Conservation (phyloP, 768 basidiomycete genomes). For the Boletus subcaerulescens region DNA sequence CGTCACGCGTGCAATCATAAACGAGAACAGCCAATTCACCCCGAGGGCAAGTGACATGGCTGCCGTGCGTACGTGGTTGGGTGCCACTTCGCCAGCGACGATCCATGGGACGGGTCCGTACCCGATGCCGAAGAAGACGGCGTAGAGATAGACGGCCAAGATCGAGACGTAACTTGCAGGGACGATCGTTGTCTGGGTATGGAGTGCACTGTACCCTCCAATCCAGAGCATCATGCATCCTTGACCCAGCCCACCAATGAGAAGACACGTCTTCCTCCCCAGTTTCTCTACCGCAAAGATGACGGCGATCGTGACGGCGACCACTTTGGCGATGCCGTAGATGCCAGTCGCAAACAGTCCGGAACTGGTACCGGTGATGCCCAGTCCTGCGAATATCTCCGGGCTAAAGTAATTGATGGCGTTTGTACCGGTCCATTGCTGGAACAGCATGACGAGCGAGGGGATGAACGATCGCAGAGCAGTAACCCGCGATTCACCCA, state of each 20-base stretch:
- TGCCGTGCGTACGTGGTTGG: slow-evolving; percentile 37
- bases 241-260: slow-evolving; percentile 50
- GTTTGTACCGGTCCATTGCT: slow-evolving; percentile 53
- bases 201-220: slow-evolving; percentile 33
- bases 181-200: slow-evolving; percentile 26
- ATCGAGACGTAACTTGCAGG: slow-evolving; percentile 39
- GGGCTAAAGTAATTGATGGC: slow-evolving; percentile 57
- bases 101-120: slow-evolving; percentile 32
- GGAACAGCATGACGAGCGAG: slow-evolving; percentile 45
- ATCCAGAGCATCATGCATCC: slow-evolving; percentile 39
- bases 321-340: slow-evolving; percentile 39
- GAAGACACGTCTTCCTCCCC: slow-evolving; percentile 48
- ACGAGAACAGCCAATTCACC: slow-evolving; percentile 37
- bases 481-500: slow-evolving; percentile 44
- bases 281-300: slow-evolving; percentile 46
- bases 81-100: slow-evolving; percentile 35
- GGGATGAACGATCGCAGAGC: slow-evolving; percentile 45
- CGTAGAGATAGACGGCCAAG: slow-evolving; percentile 38
- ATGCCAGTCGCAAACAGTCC: slow-evolving; percentile 51
- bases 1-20: slow-evolving; percentile 36
- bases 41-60: slow-evolving; percentile 33
- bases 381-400: slow-evolving; percentile 46
- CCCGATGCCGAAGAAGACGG: slow-evolving; percentile 35
- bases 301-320: slow-evolving; percentile 40
- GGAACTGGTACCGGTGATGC: slow-evolving; percentile 41